Evolutionary conservation across 2,329 filamentous ascomycete species (phyloP), one percentile per base, ranked within the genome.

Genomic region (Hymenoscyphus fructigenus): DNA sequence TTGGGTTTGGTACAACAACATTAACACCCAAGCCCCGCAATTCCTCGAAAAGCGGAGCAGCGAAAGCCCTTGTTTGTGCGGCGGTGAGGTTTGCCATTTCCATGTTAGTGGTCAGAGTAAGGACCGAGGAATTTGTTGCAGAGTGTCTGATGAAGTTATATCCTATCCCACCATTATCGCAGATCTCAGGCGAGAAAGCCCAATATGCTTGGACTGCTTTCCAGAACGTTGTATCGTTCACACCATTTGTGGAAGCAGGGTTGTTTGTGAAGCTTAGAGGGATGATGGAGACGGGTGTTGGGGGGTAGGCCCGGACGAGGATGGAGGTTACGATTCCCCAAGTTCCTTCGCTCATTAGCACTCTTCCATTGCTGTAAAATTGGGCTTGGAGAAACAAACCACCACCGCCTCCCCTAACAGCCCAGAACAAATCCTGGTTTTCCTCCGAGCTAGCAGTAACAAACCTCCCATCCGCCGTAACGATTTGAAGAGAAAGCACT

Each of bases 201-300:
- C 81, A 80, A 69, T 82, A 84, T 2, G 81, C 80, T 20, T 82
- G 82, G 5, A 85, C 76, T 3, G 84, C 85, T 0, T 78, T 78
- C 47, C 83, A 82, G 15, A 80, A 80, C 0, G 85, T 74, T 5
- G 41, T 50, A 14, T 12, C 12, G 10, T 53, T 53, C 10, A 53
- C 47, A 12, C 47, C 47, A 0, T 5, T 23, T 15, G 44, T 2
- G 3, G 14, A 29, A 1, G 41, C 3, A 1, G 23, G 26, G 9
- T 23, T 75, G 2, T 85, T 74, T 1, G 82, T 76, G n/a, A 81
- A 82, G 29, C 76, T 73, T 0, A 79, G 73, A 5, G 76, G 72
- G 10, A 72, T 53, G 15, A 59, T 53, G 23, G 58, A 65, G 1
- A 77, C 75, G 0, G 74, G 74, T 0, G 72, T 72, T 2, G 79